Conservation (phyloP, 1,139 yeast genomes). For the Suhomyces bokatorum region DNA sequence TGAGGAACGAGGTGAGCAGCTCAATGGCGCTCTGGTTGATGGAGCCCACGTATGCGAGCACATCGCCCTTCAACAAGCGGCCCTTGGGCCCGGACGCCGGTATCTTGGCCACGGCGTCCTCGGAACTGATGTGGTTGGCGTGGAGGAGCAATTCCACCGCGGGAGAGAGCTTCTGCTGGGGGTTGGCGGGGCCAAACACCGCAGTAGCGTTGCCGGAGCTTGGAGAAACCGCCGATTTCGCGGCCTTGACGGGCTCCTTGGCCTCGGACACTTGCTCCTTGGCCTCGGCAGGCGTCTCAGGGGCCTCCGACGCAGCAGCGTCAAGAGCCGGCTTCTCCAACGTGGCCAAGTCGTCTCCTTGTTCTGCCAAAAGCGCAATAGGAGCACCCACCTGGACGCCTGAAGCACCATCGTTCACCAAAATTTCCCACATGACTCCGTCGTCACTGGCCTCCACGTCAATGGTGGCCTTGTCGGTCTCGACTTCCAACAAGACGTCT, state of each 20-base stretch:
- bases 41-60: conserved; percentile 76
- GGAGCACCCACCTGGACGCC: conserved; percentile 85
- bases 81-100: conserved; percentile 90
- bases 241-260: conserved; percentile 4
- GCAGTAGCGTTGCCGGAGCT: conserved; percentile 13
- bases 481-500: conserved; percentile 84
- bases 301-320: conserved; percentile 14
- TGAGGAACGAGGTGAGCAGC: conserved; percentile 56
- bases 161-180: conserved; percentile 70
- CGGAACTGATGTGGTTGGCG: conserved; percentile 59
- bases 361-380: conserved; percentile 86
- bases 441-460: conserved; percentile 94
- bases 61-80: conserved; percentile 85
- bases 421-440: conserved; percentile 80
- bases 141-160: conserved; percentile 72
- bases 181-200: conserved; percentile 51
- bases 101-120: conserved; percentile 70
- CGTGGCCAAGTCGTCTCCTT: conserved; percentile 72
- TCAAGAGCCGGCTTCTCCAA: conserved; percentile 59
- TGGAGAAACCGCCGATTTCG: conserved; percentile 12
- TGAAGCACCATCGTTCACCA: conserved; percentile 68
- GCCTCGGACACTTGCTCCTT: conserved; percentile 7
- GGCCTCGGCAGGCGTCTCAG: conserved; percentile 12
- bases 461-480: conserved; percentile 91
- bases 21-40: conserved; percentile 58